These are phyloP conservation scores for Batkoa obscura DNA, from an alignment of 371 early-diverging fungal genomes.

Conservation along the genomic window DNA sequence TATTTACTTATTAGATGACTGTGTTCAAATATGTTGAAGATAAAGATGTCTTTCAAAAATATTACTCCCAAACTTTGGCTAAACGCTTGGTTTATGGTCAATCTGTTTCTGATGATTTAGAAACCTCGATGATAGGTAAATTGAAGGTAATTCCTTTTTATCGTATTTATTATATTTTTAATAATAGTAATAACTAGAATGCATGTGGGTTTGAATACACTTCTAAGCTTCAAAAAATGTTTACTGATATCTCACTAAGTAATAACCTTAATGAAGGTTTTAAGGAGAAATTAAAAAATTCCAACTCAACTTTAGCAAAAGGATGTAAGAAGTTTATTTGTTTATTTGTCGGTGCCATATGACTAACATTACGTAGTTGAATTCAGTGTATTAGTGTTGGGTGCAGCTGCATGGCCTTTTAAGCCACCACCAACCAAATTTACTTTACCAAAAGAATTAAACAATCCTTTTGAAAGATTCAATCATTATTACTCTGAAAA, in stretches of 20 bases:
- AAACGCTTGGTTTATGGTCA: conserved; percentile 66
- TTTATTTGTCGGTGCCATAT: too few relatives aligned
- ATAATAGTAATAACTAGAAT: conserved; percentile 34
- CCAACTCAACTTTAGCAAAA: too few relatives aligned
- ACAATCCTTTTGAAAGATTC: conserved; percentile 60
- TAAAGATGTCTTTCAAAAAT: conserved; percentile 88
- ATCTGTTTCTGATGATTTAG: conserved; percentile 66
- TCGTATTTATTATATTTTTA: conserved; percentile 1
- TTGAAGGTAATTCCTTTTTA: conserved; percentile 25
- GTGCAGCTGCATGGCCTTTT: conserved; percentile 83
- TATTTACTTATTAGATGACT: conserved; percentile 29
- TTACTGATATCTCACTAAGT: conserved; percentile 72
- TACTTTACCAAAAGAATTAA: conserved; percentile 64
- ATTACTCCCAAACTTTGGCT: conserved; percentile 72
- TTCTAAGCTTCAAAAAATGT: conserved; percentile 77
- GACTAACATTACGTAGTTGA: conserved; percentile 22
- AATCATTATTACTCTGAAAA: conserved; percentile 62
- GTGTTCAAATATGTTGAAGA: conserved; percentile 84
- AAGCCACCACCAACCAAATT: conserved; percentile 51
- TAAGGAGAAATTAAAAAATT: conserved; percentile 22
- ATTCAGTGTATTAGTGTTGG: conserved; percentile 65
- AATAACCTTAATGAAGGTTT: conserved; percentile 61
- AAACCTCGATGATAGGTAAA: conserved; percentile 63
- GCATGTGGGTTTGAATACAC: conserved; percentile 88
- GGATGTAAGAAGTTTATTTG: too few relatives aligned